These are phyloP conservation scores for Fraxinus albicans DNA, from an alignment of 305 asterid genomes.

Conservation along the genomic window DNA sequence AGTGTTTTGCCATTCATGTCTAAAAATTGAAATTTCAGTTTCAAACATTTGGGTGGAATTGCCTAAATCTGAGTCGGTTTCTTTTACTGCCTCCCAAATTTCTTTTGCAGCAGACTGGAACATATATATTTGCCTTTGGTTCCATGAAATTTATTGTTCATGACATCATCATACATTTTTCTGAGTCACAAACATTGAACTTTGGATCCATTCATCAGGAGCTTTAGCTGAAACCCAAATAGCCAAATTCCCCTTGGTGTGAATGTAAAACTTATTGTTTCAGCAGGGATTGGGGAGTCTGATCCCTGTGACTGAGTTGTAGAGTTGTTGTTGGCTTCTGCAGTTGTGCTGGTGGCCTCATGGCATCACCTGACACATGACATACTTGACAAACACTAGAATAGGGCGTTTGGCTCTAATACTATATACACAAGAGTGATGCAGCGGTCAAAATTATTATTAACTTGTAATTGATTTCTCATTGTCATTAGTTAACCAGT, in stretches of 20 bases:
- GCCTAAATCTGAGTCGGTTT: neutral
- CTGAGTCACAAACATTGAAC: neutral
- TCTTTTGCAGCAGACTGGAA: neutral
- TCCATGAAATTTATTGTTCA: neutral
- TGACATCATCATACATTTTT: neutral
- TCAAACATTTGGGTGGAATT: neutral
- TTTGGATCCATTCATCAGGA: neutral
- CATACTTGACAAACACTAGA: neutral
- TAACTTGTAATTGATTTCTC: neutral
- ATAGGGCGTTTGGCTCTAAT: neutral
- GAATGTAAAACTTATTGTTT: neutral
- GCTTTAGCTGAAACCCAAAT: neutral
- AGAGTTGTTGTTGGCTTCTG: neutral
- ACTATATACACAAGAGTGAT: neutral
- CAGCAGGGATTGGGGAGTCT: neutral
- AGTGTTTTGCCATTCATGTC: neutral
- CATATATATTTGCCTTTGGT: neutral
- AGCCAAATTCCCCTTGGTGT: neutral
- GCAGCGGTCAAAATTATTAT: neutral
- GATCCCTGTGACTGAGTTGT: neutral
- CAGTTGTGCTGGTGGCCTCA: neutral
- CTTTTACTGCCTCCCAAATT: neutral
- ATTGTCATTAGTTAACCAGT: conserved; percentile 12
- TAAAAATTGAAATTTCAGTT: neutral
- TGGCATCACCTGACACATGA: neutral